A percentile compares a stretch with the other conserved stretches of the same genome.
Conservation (phyloP, 179 eudicot species). For the Amaranthus tricolor region DNA sequence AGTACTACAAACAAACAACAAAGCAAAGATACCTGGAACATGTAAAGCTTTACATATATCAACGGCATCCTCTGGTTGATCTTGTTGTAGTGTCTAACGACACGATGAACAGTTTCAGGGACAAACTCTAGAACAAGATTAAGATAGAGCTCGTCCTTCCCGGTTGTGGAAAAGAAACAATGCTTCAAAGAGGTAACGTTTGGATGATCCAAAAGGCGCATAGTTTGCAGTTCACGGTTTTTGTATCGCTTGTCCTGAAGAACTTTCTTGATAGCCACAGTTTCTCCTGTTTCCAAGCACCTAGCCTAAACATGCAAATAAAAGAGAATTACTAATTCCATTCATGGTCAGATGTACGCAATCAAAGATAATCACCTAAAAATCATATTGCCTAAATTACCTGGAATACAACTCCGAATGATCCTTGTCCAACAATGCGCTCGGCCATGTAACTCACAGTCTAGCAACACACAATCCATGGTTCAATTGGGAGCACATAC, state of each 20-base stretch:
- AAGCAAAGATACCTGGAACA: conserved; percentile 51
- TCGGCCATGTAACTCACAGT: conserved; percentile 74
- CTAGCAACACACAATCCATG: conserved; percentile 23
- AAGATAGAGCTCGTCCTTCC: conserved; percentile 62
- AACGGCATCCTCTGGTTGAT: conserved; percentile 70
- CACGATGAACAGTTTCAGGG: conserved; percentile 74
- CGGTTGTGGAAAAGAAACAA: conserved; percentile 72
- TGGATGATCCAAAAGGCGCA: conserved; percentile 72
- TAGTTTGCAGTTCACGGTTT: conserved; percentile 72
- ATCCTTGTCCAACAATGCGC: conserved; percentile 62
- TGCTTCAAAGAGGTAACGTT: conserved; percentile 58
- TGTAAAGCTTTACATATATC: conserved; percentile 69
- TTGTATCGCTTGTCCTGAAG: conserved; percentile 83
- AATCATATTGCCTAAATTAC: conserved; percentile 20
- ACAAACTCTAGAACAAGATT: conserved; percentile 68
- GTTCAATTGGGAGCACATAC: not conserved
- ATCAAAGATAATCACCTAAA: not conserved
- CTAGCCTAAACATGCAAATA: conserved; percentile 45
- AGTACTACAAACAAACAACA: not conserved
- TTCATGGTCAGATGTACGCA: not conserved
- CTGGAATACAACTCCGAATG: conserved; percentile 70
- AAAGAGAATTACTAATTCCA: not conserved
- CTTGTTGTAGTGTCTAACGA: conserved; percentile 60
- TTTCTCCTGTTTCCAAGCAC: conserved; percentile 74
- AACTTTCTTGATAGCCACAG: conserved; percentile 75